Base-by-base conservation (phyloP, 768 basidiomycete genomes). In the Serendipita indica region DNA sequence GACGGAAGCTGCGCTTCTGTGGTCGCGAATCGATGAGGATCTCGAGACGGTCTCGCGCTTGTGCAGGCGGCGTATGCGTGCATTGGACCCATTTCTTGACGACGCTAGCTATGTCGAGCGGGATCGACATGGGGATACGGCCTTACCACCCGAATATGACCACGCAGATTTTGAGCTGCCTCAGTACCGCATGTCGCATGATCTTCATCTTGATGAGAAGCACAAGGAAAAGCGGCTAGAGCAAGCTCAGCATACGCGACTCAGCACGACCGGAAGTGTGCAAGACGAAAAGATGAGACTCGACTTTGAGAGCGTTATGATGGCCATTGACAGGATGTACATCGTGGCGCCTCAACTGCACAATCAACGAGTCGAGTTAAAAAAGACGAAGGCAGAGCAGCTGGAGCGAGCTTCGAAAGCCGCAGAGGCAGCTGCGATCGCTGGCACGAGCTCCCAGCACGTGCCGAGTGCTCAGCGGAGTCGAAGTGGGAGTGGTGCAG, bases 331-430 rank as follows among this genome's bases (percentile, higher is more conserved):
- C 67, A 75, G 91, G 34, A 72, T 97, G 10, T 89, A 96, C 68
- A 69, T 79, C 5, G 86, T 84, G 30, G 82, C 90, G 0, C 93
- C 94, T 0, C 92, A 94, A 68, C 70, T 97, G 39, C 80, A 85
- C 60, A 85, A 93, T 67, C 94, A 99, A 69, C 81, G 96, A 0
- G 90, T 88, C n/a, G 92, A 93, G 68, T 78, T 94, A 43, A 83
- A 84, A 65, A 76, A 76, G 3, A 72, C 79, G 25, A 86, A 89
- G 66, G 64, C 83, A 13, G 77, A 78, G 12, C 78, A 89, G 69
- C 78, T 90, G 73, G 86, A 89, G 69, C 77, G 77, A 41, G 89
- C 86, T 3, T 72, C 79, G 4, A 41, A 71, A 70, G 58, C 72
- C 74, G 39, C 57, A 62, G 13, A 5, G 35, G 60, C 30, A 49